A percentile compares a stretch with the other conserved stretches of the same genome.
These are phyloP conservation scores for Fusarium nygamai DNA, from an alignment of 2,329 filamentous ascomycete species.

Conservation along the genomic window DNA sequence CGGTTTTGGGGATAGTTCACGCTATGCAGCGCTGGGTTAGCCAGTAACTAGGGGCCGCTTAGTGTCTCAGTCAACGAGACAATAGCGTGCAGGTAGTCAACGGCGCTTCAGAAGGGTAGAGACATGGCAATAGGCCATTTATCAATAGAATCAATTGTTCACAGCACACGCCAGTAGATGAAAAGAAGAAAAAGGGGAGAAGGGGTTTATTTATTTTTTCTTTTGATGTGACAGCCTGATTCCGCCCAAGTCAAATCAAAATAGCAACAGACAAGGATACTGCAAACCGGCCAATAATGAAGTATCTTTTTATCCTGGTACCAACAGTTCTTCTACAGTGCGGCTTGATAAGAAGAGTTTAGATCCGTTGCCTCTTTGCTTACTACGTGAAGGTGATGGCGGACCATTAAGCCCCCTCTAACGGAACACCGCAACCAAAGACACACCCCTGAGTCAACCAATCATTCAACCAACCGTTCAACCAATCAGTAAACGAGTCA, in stretches of 20 bases:
- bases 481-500: too few relatives aligned
- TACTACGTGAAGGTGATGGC: not conserved
- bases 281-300: not conserved
- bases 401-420: not conserved
- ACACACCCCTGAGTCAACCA: too few relatives aligned
- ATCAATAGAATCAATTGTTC: not conserved
- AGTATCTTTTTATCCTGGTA: not conserved
- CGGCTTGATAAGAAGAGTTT: not conserved
- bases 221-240: not conserved
- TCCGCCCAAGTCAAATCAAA: not conserved
- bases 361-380: not conserved
- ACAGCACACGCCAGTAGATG: not conserved
- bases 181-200: not conserved
- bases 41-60: not conserved
- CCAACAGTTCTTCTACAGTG: not conserved
- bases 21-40: not conserved
- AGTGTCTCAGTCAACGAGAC: not conserved
- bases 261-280: not conserved
- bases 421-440: not conserved
- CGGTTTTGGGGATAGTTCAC: not conserved
- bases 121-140: not conserved
- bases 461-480: too few relatives aligned
- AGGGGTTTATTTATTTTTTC: not conserved
- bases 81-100: not conserved
- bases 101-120: rapidly evolving